A percentile compares a stretch with the other conserved stretches of the same genome.
Conservation (phyloP, 495 filamentous ascomycete species). For the Neurospora hispaniola region DNA sequence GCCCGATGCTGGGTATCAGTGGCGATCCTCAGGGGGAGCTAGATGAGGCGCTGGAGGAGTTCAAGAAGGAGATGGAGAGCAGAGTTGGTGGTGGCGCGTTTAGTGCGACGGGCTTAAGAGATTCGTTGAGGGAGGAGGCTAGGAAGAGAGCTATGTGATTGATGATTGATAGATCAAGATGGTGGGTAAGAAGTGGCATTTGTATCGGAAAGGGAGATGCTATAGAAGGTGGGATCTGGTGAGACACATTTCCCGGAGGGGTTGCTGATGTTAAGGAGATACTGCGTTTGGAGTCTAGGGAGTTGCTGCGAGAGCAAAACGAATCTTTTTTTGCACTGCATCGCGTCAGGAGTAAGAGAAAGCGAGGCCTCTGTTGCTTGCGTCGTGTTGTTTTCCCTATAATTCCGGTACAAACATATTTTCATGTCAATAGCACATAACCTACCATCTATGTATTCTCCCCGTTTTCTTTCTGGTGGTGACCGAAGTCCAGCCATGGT, state of each 20-base stretch:
- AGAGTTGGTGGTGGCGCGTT: slow-evolving; percentile 30
- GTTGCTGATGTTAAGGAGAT: not conserved
- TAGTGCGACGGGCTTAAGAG: not conserved
- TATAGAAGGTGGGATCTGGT: not conserved
- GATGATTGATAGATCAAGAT: not conserved
- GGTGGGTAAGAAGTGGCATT: not conserved
- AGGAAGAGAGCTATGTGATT: not conserved
- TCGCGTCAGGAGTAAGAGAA: not conserved
- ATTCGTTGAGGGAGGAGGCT: not conserved
- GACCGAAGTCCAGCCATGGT: not conserved
- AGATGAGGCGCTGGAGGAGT: slow-evolving; percentile 67
- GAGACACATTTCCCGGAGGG: not conserved
- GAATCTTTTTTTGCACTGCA: not conserved
- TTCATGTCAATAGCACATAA: not conserved
- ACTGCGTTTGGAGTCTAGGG: not conserved
- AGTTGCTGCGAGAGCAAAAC: not conserved
- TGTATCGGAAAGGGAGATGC: not conserved
- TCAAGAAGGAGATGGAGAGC: slow-evolving; percentile 50
- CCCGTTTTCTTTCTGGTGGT: not conserved
- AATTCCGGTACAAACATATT: not conserved
- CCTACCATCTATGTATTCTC: not conserved
- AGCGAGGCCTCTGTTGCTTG: not conserved
- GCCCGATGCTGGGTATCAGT: slow-evolving; percentile 65
- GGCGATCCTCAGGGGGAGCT: slow-evolving; percentile 67
- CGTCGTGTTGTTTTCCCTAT: not conserved